These are phyloP conservation scores for Dorcoceras hygrometricum DNA, from an alignment of 257 asterid species.

Conservation along the genomic window DNA sequence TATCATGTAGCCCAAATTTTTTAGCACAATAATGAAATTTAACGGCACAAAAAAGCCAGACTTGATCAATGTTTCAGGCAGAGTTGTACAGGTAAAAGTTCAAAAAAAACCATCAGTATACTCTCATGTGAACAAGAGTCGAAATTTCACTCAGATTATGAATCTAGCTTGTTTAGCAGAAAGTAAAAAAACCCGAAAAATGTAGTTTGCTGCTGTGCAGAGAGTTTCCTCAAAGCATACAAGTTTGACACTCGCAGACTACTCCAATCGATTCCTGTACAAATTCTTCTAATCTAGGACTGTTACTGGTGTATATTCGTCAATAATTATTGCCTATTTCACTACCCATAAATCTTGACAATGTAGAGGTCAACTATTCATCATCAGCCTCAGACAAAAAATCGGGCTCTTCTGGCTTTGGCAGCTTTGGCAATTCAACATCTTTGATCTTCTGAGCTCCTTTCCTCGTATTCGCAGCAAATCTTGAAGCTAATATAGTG, in stretches of 20 bases:
- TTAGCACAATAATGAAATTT: too few species aligned
- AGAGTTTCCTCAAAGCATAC: too few species aligned
- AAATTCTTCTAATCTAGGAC: background rate
- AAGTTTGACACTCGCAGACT: background rate
- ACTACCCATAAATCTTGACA: background rate
- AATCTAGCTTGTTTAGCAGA: background rate
- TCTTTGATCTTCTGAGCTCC: conserved; percentile 66
- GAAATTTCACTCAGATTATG: too few species aligned
- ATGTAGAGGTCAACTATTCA: conserved; percentile 33
- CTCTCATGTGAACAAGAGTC: too few species aligned
- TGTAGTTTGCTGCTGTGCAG: background rate
- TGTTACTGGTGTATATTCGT: background rate
- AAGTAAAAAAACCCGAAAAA: background rate
- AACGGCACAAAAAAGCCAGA: too few species aligned
- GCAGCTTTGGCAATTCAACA: conserved; percentile 48
- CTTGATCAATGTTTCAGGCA: too few species aligned
- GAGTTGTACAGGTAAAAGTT: too few species aligned
- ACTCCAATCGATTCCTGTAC: background rate
- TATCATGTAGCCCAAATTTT: too few species aligned
- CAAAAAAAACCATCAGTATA: too few species aligned
- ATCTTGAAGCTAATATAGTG: conserved; percentile 67
- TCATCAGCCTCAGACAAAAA: conserved; percentile 70
- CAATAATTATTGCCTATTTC: background rate
- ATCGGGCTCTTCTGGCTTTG: conserved; percentile 80
- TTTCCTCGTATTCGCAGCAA: conserved; percentile 67